Conservation (phyloP, 495 filamentous ascomycete species). For the Lophiotrema nucula region DNA sequence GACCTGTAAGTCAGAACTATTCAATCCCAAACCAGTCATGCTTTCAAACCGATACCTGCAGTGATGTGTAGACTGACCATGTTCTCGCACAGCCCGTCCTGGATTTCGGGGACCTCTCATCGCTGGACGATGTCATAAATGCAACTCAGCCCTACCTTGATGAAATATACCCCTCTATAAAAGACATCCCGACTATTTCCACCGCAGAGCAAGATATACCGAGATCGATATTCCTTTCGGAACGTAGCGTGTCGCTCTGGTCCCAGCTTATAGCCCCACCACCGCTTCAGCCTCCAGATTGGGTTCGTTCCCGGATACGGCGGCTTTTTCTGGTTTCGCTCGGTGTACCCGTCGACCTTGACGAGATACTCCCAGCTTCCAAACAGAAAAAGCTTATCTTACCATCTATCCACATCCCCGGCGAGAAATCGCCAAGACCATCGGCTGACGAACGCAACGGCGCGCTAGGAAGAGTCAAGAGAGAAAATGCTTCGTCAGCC, state of each 20-base stretch:
- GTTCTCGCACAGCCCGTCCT: constrained; percentile 58
- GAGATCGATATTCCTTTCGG: constrained; percentile 60
- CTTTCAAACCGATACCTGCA: constrained; percentile 6
- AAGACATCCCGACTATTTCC: constrained; percentile 46
- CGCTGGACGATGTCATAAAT: constrained; percentile 23
- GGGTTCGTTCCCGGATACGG: constrained; percentile 94
- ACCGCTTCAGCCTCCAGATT: constrained; percentile 92
- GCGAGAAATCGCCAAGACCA: constrained; percentile 43
- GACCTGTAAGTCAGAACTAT: constrained; percentile 36
- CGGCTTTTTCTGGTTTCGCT: constrained; percentile 94
- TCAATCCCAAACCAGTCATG: constrained; percentile 26
- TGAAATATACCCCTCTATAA: constrained; percentile 53
- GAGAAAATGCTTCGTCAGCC: constrained; percentile 55
- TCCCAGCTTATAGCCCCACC: constrained; percentile 93
- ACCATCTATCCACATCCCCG: constrained; percentile 69
- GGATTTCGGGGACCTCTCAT: constrained; percentile 59
- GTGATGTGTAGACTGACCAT: constrained; percentile 29
- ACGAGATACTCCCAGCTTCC: constrained; percentile 92
- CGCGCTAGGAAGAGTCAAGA: constrained; percentile 52
- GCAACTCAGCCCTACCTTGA: constrained; percentile 53
- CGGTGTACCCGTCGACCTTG: constrained; percentile 92
- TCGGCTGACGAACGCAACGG: constrained; percentile 51
- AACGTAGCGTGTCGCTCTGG: constrained; percentile 85
- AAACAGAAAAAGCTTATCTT: constrained; percentile 98
- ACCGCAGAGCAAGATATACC: constrained; percentile 43